phyloP scores from a whole-genome alignment of 192 early-diverging fungal genomes.

The Podila epigama region DNA sequence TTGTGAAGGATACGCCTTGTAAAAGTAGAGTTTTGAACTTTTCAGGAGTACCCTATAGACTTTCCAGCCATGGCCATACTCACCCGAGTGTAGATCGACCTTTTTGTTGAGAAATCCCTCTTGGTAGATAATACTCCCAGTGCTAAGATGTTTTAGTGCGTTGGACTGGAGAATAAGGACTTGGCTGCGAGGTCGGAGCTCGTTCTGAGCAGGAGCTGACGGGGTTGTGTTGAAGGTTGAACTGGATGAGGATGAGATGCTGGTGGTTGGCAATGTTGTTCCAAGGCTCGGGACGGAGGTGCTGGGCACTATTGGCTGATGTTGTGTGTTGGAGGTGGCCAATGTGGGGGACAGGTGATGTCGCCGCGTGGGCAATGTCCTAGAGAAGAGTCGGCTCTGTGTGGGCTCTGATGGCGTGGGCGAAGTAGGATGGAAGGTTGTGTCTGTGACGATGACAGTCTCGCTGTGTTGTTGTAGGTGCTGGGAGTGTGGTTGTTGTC shows the following conservation, averaged over 20 bases:
- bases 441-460: not conserved
- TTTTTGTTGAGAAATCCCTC: constrained; percentile 82
- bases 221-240: not conserved
- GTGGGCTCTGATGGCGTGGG: not conserved
- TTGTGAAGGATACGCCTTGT: constrained; percentile 65
- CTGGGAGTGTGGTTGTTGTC: not conserved
- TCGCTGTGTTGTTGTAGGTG: not conserved
- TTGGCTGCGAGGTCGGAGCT: not conserved
- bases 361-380: constrained; percentile 11
- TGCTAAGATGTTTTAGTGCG: constrained; percentile 29
- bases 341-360: no score
- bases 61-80: constrained; percentile 76
- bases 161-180: constrained; percentile 1
- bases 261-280: not conserved
- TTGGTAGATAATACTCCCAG: constrained; percentile 31
- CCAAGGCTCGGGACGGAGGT: not conserved
- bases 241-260: not conserved
- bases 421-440: not conserved
- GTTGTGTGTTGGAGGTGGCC: no score
- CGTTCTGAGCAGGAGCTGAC: no score
- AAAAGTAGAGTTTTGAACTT: constrained; percentile 80
- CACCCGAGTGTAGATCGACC: constrained; percentile 71
- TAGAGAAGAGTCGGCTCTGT: constrained; percentile 18
- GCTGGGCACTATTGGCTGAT: not conserved
- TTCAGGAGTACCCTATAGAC: constrained; percentile 75